phyloP scores from a whole-genome alignment of 192 early-diverging fungal species.

The Coemansia sp. region DNA sequence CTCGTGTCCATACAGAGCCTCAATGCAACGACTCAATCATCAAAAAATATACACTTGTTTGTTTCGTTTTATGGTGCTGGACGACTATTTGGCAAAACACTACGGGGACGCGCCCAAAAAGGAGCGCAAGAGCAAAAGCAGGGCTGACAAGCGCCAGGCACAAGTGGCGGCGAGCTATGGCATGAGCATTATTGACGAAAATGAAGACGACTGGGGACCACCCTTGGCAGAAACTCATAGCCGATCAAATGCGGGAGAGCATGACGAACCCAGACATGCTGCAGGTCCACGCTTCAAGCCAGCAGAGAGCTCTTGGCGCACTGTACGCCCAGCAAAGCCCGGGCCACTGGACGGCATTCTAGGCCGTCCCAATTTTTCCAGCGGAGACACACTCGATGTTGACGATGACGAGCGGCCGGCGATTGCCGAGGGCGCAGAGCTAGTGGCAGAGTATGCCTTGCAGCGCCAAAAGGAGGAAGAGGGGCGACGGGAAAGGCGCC shows the following conservation, averaged over 20 bases:
- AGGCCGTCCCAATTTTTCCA: background rate
- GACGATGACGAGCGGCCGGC: slow-evolving; percentile 32
- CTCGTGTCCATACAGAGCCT: no score
- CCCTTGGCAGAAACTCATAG: background rate
- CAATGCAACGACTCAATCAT: no score
- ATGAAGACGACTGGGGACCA: slow-evolving; percentile 15
- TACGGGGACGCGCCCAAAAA: slow-evolving; percentile 26
- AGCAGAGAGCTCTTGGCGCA: slow-evolving; percentile 19
- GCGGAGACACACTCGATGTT: background rate
- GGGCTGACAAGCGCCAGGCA: slow-evolving; percentile 1
- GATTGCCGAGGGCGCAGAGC: slow-evolving; percentile 37
- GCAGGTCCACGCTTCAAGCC: slow-evolving; percentile 10
- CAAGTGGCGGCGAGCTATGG: background rate
- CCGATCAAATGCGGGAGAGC: background rate
- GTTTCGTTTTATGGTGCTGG: slow-evolving; percentile 18
- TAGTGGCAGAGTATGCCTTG: slow-evolving; percentile 28
- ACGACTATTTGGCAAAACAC: slow-evolving; percentile 49
- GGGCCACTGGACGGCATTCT: slow-evolving; percentile 10
- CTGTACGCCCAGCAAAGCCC: background rate
- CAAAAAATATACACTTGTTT: no score
- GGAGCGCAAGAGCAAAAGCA: slow-evolving; percentile 13
- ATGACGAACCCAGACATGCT: background rate
- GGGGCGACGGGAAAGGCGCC: slow-evolving; percentile 1
- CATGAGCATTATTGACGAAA: slow-evolving; percentile 19
- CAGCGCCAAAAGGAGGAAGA: slow-evolving; percentile 13